Evolutionary conservation across 2,329 filamentous ascomycete species (phyloP).

Genomic region (Fusarium chuoi): DNA sequence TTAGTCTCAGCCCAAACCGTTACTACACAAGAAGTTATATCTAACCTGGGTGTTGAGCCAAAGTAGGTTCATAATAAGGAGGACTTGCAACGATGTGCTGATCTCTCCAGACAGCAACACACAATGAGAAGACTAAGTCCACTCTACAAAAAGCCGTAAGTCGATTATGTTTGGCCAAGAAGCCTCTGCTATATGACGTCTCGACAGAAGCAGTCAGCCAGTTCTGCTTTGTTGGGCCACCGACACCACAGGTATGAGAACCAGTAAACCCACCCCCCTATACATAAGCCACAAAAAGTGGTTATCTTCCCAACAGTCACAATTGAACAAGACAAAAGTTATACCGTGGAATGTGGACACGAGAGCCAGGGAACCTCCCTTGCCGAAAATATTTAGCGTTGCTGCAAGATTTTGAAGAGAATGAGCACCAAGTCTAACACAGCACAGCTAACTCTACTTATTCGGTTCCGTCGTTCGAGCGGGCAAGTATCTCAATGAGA

Average conservation of each 20-base stretch:
- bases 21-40: too few species aligned
- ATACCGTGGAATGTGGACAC: too few species aligned
- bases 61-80: too few species aligned
- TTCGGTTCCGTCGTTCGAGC: accelerated
- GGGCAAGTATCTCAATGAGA: not conserved
- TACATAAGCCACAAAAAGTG: not conserved
- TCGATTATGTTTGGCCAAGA: too few species aligned
- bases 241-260: not conserved
- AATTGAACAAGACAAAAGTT: too few species aligned
- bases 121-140: too few species aligned
- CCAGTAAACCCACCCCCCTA: not conserved
- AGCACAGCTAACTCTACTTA: not conserved
- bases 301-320: not conserved
- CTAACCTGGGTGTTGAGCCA: accelerated
- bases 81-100: too few species aligned
- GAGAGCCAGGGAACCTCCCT: not conserved
- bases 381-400: not conserved
- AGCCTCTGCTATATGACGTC: too few species aligned
- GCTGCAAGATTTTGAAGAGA: not conserved
- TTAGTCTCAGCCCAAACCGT: too few species aligned
- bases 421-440: not conserved
- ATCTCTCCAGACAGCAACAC: too few species aligned
- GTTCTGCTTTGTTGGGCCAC: not conserved
- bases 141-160: too few species aligned
- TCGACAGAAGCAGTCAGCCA: too few species aligned